phyloP scores from a whole-genome alignment of 2,329 filamentous ascomycete genomes.

The Aspergillus flavus region DNA sequence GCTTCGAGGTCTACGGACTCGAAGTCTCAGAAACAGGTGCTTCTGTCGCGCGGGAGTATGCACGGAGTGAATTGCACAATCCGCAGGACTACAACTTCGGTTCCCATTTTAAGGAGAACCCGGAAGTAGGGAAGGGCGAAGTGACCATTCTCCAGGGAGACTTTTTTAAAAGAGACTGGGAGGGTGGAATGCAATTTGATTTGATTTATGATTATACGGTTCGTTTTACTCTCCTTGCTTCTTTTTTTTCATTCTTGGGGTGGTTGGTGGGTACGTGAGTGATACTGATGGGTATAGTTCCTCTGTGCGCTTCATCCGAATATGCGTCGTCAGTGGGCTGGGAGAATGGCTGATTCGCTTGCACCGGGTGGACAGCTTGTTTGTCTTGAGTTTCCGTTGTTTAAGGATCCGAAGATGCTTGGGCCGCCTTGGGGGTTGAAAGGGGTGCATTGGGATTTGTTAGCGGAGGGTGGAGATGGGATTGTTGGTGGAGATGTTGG shows the following conservation, averaged over 20 bases:
- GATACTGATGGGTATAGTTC: slow-evolving; percentile 50
- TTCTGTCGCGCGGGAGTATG: slow-evolving; percentile 24
- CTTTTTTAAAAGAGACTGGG: slow-evolving; percentile 20
- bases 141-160: slow-evolving; percentile 64
- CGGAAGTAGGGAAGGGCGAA: slow-evolving; percentile 42
- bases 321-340: slow-evolving; percentile 58
- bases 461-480: slow-evolving; percentile 32
- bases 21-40: slow-evolving; percentile 30
- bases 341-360: slow-evolving; percentile 55
- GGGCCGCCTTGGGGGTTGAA: slow-evolving; percentile 46
- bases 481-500: slow-evolving; percentile 13
- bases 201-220: slow-evolving; percentile 53
- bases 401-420: slow-evolving; percentile 36
- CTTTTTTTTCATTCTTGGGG: too few species aligned
- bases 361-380: slow-evolving; percentile 55
- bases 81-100: slow-evolving; percentile 26
- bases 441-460: slow-evolving; percentile 39
- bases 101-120: background rate
- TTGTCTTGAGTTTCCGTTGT: slow-evolving; percentile 52
- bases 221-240: slow-evolving; percentile 24
- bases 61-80: slow-evolving; percentile 16
- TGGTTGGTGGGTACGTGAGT: background rate
- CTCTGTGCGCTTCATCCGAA: slow-evolving; percentile 61
- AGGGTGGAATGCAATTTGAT: slow-evolving; percentile 14
- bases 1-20: slow-evolving; percentile 30